phyloP scores from a whole-genome alignment of 495 filamentous ascomycete genomes.

The Tuber magnatum region DNA sequence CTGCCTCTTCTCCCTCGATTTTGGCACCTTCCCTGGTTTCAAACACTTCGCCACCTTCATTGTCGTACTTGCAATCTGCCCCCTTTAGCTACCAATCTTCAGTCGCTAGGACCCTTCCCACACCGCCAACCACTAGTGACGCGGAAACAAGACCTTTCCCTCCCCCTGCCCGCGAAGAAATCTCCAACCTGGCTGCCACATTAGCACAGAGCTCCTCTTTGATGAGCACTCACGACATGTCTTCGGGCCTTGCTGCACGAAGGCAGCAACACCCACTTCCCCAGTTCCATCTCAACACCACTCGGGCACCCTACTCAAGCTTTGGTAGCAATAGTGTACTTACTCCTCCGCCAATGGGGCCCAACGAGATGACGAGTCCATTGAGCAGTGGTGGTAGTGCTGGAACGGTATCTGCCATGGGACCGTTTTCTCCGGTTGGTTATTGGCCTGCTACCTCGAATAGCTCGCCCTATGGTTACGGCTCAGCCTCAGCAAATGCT shows the following conservation, averaged over 20 bases:
- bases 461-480: conserved; percentile 35
- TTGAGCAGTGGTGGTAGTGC: conserved; percentile 35
- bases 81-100: conserved; percentile 27
- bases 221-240: conserved; percentile 36
- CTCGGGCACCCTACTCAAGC: conserved; percentile 28
- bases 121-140: conserved; percentile 37
- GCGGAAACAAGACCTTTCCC: conserved; percentile 30
- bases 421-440: conserved; percentile 34
- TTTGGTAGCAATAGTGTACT: conserved; percentile 29
- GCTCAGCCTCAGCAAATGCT: conserved; percentile 24
- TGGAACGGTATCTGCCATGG: conserved; percentile 33
- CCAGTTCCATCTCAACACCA: conserved; percentile 36
- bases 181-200: conserved; percentile 35
- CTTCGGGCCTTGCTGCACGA: conserved; percentile 37
- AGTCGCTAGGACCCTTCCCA: conserved; percentile 32
- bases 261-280: conserved; percentile 37
- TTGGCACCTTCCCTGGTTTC: conserved; percentile 30
- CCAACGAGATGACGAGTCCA: conserved; percentile 35
- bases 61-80: conserved; percentile 29
- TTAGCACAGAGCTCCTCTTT: conserved; percentile 34
- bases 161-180: conserved; percentile 33
- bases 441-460: conserved; percentile 31
- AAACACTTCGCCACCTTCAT: conserved; percentile 22
- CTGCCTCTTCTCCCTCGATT: conserved; percentile 30
- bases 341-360: conserved; percentile 35